Conservation (phyloP, 129 eudicot genomes). For the Pseudognaphalium luteoalbum region DNA sequence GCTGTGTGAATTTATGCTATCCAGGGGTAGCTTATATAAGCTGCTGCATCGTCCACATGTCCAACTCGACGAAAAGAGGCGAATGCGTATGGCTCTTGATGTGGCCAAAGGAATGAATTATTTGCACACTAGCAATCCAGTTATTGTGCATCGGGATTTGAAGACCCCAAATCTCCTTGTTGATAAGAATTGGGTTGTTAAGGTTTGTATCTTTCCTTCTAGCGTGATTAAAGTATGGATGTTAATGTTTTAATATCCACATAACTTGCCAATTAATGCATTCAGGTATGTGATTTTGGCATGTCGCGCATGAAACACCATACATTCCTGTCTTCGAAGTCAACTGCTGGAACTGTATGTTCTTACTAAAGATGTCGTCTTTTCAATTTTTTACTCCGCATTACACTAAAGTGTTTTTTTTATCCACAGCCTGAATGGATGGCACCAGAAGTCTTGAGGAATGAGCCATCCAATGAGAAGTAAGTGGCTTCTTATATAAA, state of each 20-base stretch:
- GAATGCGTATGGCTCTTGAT: constrained; percentile 90
- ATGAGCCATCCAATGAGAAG: constrained; percentile 94
- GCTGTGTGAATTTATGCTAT: constrained; percentile 9
- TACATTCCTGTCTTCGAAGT: constrained; percentile 86
- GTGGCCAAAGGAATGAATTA: constrained; percentile 99
- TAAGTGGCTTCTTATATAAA: constrained; percentile 34
- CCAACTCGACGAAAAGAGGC: constrained; percentile 82
- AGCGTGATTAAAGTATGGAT: background rate
- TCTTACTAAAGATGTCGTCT: background rate
- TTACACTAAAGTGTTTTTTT: background rate
- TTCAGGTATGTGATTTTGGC: constrained; percentile 45
- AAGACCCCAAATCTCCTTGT: constrained; percentile 97
- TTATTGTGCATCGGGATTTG: constrained; percentile 92
- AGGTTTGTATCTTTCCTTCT: constrained; percentile 46
- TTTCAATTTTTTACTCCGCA: background rate
- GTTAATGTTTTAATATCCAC: background rate
- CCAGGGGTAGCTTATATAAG: constrained; percentile 88
- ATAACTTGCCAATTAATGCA: constrained; percentile 7
- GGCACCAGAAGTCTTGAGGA: constrained; percentile 97
- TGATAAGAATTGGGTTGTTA: constrained; percentile 97
- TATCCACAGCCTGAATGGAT: constrained; percentile 91
- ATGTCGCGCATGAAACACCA: constrained; percentile 95
- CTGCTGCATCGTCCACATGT: constrained; percentile 74
- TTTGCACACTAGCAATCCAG: constrained; percentile 89
- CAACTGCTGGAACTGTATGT: constrained; percentile 95